Conservation (phyloP, 2,329 filamentous ascomycete species). For the Alternaria burnsii region DNA sequence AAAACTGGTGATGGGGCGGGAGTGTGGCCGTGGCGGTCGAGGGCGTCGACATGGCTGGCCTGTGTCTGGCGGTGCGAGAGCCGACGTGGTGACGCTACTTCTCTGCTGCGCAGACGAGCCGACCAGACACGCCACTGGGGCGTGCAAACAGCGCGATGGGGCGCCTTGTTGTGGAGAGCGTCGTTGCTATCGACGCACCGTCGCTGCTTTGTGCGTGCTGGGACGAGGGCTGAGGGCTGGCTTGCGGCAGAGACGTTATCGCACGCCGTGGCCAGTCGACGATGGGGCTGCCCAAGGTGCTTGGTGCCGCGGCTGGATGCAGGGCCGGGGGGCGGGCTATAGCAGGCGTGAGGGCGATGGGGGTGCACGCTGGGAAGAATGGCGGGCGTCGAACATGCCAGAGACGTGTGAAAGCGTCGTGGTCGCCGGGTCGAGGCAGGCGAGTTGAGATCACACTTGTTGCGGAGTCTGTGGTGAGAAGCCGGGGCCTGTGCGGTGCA, state of each 20-base stretch:
- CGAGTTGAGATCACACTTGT: constrained; percentile 29
- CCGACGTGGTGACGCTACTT: constrained; percentile 42
- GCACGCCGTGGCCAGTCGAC: constrained; percentile 29
- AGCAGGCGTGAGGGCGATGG: constrained; percentile 8
- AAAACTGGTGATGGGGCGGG: constrained; percentile 52
- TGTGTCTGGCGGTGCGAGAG: constrained; percentile 32
- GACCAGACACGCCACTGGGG: constrained; percentile 22
- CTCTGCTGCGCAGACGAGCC: constrained; percentile 28
- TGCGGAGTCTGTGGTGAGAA: constrained; percentile 29
- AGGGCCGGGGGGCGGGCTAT: constrained; percentile 21
- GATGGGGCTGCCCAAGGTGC: constrained; percentile 34
- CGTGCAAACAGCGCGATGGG: constrained; percentile 19
- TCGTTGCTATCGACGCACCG: constrained; percentile 24
- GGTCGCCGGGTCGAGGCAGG: constrained; percentile 22
- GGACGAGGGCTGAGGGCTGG: constrained; percentile 19
- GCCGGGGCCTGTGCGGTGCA: constrained; percentile 22
- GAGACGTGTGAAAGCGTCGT: constrained; percentile 11
- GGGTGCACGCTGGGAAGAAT: constrained; percentile 30
- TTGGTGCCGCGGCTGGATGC: constrained; percentile 32
- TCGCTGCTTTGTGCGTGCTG: constrained; percentile 14
- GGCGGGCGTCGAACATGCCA: constrained; percentile 29
- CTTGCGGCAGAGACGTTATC: constrained; percentile 32
- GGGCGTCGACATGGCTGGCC: constrained; percentile 53
- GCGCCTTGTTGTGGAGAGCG: constrained; percentile 19
- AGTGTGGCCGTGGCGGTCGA: constrained; percentile 55